These are phyloP conservation scores for Linaria vulgaris DNA, from an alignment of 257 asterid species.

Conservation along the genomic window DNA sequence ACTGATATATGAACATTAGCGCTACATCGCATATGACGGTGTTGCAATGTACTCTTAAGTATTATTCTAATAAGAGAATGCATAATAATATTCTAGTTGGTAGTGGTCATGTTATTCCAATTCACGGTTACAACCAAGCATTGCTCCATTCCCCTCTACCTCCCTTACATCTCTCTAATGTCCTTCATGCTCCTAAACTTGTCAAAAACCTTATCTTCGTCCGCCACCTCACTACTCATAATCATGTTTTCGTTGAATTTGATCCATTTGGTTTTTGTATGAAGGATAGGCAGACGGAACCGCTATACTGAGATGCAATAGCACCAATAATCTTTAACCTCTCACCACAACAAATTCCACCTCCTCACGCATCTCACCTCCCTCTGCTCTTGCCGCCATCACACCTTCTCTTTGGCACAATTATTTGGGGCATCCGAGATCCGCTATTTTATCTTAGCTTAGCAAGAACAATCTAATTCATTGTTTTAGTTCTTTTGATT, in stretches of 20 bases:
- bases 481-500: not conserved
- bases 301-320: not conserved
- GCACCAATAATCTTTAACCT: too few relatives aligned
- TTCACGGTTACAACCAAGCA: not conserved
- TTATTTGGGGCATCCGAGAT: too few relatives aligned
- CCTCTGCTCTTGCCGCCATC: not conserved
- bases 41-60: not conserved
- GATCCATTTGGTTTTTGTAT: not conserved
- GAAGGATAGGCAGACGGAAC: not conserved
- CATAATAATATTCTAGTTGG: not conserved
- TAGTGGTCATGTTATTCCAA: too few relatives aligned
- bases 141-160: not conserved
- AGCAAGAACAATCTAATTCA: not conserved
- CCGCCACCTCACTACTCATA: not conserved
- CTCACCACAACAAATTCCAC: too few relatives aligned
- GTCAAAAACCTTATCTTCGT: constrained; percentile 13
- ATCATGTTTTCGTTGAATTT: not conserved
- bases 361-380: not conserved
- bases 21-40: constrained; percentile 25
- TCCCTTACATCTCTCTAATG: not conserved
- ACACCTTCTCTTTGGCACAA: too few relatives aligned
- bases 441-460: too few relatives aligned
- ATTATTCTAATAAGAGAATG: constrained; percentile 21
- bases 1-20: too few relatives aligned
- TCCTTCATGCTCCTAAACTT: constrained; percentile 17